These are phyloP conservation scores for Colletotrichum spaethianum DNA, from an alignment of 2,329 filamentous ascomycete genomes.

Conservation along the genomic window DNA sequence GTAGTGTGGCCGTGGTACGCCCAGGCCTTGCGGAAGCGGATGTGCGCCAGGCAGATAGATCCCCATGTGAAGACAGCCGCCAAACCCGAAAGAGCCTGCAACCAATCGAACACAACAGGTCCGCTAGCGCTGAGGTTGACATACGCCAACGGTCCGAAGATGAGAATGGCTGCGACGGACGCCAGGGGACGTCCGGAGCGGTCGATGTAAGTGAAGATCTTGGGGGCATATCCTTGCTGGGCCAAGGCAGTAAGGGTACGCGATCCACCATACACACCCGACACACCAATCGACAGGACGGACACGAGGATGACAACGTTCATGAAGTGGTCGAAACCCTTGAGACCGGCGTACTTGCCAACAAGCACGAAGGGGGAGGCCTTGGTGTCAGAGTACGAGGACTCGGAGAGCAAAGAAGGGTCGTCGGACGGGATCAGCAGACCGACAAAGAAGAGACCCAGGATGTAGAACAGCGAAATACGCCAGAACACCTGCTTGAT, in stretches of 20 bases:
- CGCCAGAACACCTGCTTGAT: slow-evolving; percentile 80
- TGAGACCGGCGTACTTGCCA: slow-evolving; percentile 60
- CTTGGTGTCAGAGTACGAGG: slow-evolving; percentile 55
- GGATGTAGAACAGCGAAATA: slow-evolving; percentile 65
- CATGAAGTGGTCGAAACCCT: slow-evolving; percentile 65
- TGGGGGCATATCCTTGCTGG: slow-evolving; percentile 68
- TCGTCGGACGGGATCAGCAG: slow-evolving; percentile 61
- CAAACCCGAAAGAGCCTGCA: slow-evolving; percentile 74
- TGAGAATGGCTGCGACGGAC: slow-evolving; percentile 59
- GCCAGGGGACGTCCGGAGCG: slow-evolving; percentile 65
- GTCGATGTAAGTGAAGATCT: slow-evolving; percentile 68
- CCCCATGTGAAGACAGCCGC: slow-evolving; percentile 77
- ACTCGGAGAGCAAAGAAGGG: slow-evolving; percentile 59
- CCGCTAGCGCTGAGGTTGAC: slow-evolving; percentile 62
- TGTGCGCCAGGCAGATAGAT: slow-evolving; percentile 75
- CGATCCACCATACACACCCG: slow-evolving; percentile 68
- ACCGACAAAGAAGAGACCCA: slow-evolving; percentile 64
- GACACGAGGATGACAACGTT: slow-evolving; percentile 68
- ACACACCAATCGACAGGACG: slow-evolving; percentile 69
- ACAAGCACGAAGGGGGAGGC: slow-evolving; percentile 42
- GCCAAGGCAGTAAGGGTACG: slow-evolving; percentile 70
- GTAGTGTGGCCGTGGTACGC: slow-evolving; percentile 68
- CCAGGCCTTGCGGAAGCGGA: slow-evolving; percentile 77
- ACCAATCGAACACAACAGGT: slow-evolving; percentile 72
- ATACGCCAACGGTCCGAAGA: slow-evolving; percentile 63